Percentiles rank a stretch among this genome's conserved stretches.
Evolutionary conservation across 148 eudicot species (phyloP).

Genomic region (Chenopodium suecicum): DNA sequence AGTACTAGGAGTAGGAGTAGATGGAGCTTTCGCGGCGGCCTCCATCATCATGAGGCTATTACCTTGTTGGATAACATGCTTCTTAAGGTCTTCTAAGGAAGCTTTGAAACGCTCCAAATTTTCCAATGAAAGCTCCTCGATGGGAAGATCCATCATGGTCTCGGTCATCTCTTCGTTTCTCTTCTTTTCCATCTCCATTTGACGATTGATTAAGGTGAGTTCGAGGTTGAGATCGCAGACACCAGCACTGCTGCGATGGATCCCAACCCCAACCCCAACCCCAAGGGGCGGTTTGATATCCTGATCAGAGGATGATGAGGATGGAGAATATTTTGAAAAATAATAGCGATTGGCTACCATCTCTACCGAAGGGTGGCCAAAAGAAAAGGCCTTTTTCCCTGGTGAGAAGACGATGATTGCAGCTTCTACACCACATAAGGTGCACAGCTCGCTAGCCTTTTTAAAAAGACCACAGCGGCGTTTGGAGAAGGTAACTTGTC

Average conservation of each 20-base stretch:
- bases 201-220: constrained; percentile 25
- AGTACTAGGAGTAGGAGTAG: neutral
- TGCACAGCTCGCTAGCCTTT: constrained; percentile 34
- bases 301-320: no score
- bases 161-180: constrained; percentile 32
- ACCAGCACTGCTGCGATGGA: no score
- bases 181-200: constrained; percentile 37
- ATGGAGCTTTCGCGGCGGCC: neutral
- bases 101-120: constrained; percentile 37
- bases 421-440: constrained; percentile 29
- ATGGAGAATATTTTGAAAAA: neutral
- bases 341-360: constrained; percentile 11
- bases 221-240: constrained; percentile 16
- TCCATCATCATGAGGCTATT: constrained; percentile 20
- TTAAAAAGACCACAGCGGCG: constrained; percentile 32
- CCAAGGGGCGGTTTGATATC: no score
- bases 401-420: constrained; percentile 35
- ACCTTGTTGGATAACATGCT: constrained; percentile 26
- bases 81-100: constrained; percentile 38
- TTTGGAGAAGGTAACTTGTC: constrained; percentile 37
- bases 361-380: constrained; percentile 33
- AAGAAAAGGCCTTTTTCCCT: constrained; percentile 30
- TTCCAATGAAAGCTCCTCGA: constrained; percentile 25
- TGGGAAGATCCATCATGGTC: constrained; percentile 40
- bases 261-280: no score